Evolutionary conservation across 176 grass and related monocot species (phyloP).

Genomic region (Dactylis glomerata): DNA sequence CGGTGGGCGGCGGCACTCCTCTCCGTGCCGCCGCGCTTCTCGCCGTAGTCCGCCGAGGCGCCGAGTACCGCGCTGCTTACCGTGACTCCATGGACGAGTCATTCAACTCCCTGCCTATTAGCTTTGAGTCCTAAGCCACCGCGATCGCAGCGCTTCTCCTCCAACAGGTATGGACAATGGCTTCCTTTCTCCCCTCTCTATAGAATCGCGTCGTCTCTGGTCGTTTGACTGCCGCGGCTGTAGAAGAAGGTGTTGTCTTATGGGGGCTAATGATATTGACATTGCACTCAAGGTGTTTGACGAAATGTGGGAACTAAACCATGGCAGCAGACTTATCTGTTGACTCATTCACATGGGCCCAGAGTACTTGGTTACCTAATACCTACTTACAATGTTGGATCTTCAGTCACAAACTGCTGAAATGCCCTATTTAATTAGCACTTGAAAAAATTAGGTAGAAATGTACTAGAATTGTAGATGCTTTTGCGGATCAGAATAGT

Average conservation of each 20-base stretch:
- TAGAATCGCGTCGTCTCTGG: background rate
- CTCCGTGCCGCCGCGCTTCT: background rate
- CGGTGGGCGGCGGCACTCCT: background rate
- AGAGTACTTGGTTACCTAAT: background rate
- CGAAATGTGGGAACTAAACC: background rate
- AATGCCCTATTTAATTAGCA: background rate
- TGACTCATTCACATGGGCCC: background rate
- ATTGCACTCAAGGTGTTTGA: background rate
- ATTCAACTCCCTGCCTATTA: background rate
- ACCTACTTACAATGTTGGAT: background rate
- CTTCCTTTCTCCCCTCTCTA: background rate
- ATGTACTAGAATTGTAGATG: background rate
- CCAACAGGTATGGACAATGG: background rate
- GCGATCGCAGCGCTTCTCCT: background rate
- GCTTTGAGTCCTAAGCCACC: background rate
- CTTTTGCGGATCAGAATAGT: background rate
- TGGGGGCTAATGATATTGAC: background rate
- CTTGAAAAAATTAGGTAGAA: background rate
- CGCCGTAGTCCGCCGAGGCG: background rate
- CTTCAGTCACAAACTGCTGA: background rate
- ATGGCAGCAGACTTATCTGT: background rate
- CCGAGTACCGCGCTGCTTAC: background rate
- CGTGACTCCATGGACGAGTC: background rate
- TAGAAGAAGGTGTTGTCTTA: background rate
- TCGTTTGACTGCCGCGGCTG: background rate